Base-by-base conservation (phyloP, 2,329 filamentous ascomycete genomes). In the Meredithiella fracta region DNA sequence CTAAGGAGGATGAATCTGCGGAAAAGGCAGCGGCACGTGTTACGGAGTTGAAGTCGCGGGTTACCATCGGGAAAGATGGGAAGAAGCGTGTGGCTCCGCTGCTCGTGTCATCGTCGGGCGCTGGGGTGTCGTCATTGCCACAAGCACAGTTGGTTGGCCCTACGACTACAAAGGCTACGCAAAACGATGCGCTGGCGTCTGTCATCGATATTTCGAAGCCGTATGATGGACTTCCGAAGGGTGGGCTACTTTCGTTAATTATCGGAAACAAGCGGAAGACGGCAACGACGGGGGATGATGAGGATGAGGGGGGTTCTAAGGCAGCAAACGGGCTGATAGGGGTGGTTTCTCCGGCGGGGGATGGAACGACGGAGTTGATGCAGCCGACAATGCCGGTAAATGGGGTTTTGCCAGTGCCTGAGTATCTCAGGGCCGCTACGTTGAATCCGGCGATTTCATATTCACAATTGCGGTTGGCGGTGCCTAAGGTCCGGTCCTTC, bases 71-170 rank as follows among this genome's bases (percentile, higher is more conserved):
- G 0, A 97, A 96, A 66, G 91, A 98, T 61, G 92, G 92, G 29
- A 97, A 92, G 70, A 98, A 98, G 71, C 80, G 92, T 55, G 91
- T 98, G 56, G 86, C 89, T 3, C 92, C 92, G 1, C 74, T 98
- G 60, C 75, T 98, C 11, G 87, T 98, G 5, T 94, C 91, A 0
- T 89, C 88, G 0, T 91, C 90, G 7, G 88, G 86, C 1, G 86
- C 84, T 1, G 87, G 86, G 9, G 83, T 90, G 64, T 94, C 90
- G 0, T 94, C 90, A 15, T 72, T 96, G 11, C 91, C 91, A 1
- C 87, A 94, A 64, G 85, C 89, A 22, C 86, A 94, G 63, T 73
- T 97, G 4, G 84, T 96, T 60, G 87, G 88, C 37, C 80, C 87
- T 11, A 81, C 80, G 8, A 77, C 80, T 8, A 77, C 75, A 14